These are phyloP conservation scores for Penicillium digitatum DNA, from an alignment of 2,329 filamentous ascomycete species.

Conservation along the genomic window DNA sequence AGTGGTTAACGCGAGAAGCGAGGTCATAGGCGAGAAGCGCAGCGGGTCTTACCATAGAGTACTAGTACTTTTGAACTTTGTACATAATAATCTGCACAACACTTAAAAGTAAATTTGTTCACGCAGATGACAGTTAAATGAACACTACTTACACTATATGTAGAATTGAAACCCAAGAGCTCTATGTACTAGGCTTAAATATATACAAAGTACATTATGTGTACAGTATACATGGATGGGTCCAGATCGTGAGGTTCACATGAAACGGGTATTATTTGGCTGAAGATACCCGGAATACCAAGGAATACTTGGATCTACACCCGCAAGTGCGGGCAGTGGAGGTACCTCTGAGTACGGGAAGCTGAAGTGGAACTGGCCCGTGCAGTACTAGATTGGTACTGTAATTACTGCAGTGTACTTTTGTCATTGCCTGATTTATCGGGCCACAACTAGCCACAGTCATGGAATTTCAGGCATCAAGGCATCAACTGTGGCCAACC, in stretches of 20 bases:
- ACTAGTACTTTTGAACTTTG: background rate
- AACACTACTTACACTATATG: background rate
- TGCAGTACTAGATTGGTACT: background rate
- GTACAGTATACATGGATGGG: background rate
- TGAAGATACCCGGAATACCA: background rate
- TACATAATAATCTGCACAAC: background rate
- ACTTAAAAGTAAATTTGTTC: background rate
- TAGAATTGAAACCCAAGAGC: background rate
- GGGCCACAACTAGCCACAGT: background rate
- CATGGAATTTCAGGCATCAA: background rate
- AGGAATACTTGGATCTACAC: conserved; percentile 13
- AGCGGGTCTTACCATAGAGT: background rate
- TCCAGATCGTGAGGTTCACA: conserved; percentile 1
- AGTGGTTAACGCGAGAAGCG: conserved; percentile 37
- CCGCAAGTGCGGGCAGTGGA: conserved; percentile 2
- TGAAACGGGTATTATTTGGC: background rate
- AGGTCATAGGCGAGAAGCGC: conserved; percentile 28
- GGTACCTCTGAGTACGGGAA: conserved; percentile 13
- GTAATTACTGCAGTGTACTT: background rate
- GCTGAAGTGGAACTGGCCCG: conserved; percentile 2
- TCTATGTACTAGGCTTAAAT: too few relatives aligned
- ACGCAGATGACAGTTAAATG: background rate
- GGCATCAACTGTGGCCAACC: background rate
- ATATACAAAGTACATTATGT: background rate
- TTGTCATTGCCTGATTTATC: background rate